Conservation (phyloP, 139 green algal species). For the Chlamydomonas sp. region DNA sequence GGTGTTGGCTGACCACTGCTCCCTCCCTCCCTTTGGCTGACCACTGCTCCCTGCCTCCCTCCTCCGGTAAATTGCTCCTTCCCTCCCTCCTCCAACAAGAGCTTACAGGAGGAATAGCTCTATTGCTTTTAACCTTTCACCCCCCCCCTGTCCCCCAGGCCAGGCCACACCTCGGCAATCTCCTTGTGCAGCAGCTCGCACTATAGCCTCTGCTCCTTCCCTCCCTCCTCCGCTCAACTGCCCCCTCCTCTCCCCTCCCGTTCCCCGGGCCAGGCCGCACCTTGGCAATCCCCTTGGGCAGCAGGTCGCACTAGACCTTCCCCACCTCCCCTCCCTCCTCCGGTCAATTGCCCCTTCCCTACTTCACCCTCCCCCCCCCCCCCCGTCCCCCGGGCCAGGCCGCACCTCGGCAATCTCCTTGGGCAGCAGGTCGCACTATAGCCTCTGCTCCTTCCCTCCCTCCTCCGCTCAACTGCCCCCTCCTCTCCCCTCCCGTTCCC, state of each 20-base stretch:
- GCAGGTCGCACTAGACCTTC: conserved; percentile 1
- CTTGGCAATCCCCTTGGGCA: neutral
- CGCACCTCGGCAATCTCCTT: conserved; percentile 14
- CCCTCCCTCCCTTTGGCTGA: neutral
- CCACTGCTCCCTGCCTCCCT: neutral
- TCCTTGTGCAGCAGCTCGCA: conserved; percentile 2
- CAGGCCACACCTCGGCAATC: neutral
- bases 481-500: neutral
- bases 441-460: conserved; percentile 6
- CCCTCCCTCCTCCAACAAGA: no score
- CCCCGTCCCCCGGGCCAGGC: no score
- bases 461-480: neutral
- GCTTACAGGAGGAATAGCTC: no score
- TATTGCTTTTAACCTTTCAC: no score
- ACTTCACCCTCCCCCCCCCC: neutral
- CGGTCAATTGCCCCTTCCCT: neutral
- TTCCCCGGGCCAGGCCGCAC: neutral
- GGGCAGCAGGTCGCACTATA: conserved; percentile 15
- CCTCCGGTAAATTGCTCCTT: neutral
- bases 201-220: neutral
- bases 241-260: neutral
- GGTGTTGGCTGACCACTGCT: conserved; percentile 3
- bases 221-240: neutral
- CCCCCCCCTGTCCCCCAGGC: no score
- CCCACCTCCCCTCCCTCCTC: neutral